Base-by-base conservation (phyloP, 2,329 filamentous ascomycete genomes). In the Colletotrichum lupini region DNA sequence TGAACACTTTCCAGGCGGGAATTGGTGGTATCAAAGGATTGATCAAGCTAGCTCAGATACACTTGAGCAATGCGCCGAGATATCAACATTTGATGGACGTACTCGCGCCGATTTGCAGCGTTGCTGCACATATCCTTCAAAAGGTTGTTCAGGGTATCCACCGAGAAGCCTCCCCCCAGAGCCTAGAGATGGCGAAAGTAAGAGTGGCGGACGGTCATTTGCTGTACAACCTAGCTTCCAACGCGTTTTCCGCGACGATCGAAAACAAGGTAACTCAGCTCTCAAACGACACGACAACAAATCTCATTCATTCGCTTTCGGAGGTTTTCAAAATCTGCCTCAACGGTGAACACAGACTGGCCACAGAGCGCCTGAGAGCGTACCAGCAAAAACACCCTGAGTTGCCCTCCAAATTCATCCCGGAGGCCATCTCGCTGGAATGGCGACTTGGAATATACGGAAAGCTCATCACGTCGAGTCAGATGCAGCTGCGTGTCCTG, bases 401-500 rank as follows among this genome's bases (percentile, higher is more conserved):
- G 9, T 80, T 88, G 28, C 78, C 83, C 8, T 73, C 76, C 3
- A 80, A 79, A 2, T 82, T 82, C 69, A 84, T 84, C 1, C 78
- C 84, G 1, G 87, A 89, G 9, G 84, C 91, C 0, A 85, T 93
- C 19, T 82, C 87, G 1, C 85, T 87, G 65, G 87, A 91, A 68
- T 97, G 94, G 92, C 92, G 91, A 63, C 91, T 98, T 77, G 85
- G 86, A 56, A 85, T 92, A 1, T 85, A 94, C 64, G 91, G 90
- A 77, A 92, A 90, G 76, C 91, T 96, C 76, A 92, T 98, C 65
- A 91, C 89, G 78, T 96, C 94, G 70, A 92, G 94, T 46, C 94
- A 96, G 78, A 98, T 98, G 95, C 94, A 97, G 79, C 86, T 98
- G 49, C 92, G 96, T 49, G 93, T 97, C 14, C 88, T 91, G 80